These are phyloP conservation scores for Phytophthora quininea DNA, from an alignment of 352 stramenopile species.

Conservation along the genomic window DNA sequence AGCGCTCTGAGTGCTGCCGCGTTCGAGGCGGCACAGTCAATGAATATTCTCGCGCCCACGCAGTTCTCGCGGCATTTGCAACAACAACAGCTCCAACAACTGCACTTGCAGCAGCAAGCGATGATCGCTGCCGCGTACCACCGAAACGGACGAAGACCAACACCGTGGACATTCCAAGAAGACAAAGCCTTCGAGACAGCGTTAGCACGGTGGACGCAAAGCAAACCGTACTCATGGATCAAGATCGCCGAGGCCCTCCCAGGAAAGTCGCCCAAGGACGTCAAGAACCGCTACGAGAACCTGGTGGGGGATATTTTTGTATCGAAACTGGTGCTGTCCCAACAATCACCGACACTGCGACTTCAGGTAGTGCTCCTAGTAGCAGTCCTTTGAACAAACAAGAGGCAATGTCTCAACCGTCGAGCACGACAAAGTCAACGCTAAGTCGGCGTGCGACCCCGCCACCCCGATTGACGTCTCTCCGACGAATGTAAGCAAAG, in stretches of 20 bases:
- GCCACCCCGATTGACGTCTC: conserved; percentile 70
- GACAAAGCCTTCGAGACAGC: conserved; percentile 83
- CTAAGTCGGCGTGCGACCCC: conserved; percentile 62
- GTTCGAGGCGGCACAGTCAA: conserved; percentile 34
- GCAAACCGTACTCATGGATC: conserved; percentile 77
- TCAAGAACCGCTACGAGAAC: conserved; percentile 73
- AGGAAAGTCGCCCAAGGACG: conserved; percentile 78
- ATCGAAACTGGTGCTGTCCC: conserved; percentile 50
- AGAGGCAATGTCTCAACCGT: conserved; percentile 16
- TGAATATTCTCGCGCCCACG: conserved; percentile 16
- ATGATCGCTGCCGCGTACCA: conserved; percentile 16
- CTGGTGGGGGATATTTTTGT: conserved; percentile 74
- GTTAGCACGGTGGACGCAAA: conserved; percentile 61
- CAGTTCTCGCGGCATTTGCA: background rate
- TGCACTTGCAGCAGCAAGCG: conserved; percentile 21
- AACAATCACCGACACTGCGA: conserved; percentile 8
- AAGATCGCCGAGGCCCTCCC: conserved; percentile 76
- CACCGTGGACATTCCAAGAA: conserved; percentile 81
- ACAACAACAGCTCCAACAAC: conserved; percentile 2
- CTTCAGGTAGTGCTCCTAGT: conserved; percentile 3
- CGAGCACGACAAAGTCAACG: conserved; percentile 13
- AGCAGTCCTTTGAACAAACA: background rate
- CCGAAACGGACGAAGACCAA: conserved; percentile 39
- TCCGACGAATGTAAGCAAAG: conserved; percentile 37
- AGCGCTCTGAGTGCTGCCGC: conserved; percentile 32